Evolutionary conservation across 768 basidiomycete genomes (phyloP), one percentile per base, ranked within the genome.

Genomic region (Agaricus sinodeliciosus): DNA sequence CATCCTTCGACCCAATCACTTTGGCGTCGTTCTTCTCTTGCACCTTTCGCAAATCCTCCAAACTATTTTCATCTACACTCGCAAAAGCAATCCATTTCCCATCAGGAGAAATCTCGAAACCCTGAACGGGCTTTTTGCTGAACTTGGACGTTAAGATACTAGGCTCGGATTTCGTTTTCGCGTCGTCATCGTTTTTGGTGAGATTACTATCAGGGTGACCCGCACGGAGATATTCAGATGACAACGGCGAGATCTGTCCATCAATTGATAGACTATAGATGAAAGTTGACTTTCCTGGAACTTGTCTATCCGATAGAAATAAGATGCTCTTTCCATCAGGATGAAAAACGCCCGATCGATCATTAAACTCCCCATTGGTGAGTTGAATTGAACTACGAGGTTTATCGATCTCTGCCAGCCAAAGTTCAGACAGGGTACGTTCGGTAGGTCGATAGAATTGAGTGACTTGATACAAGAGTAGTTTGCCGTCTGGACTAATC

Each of bases 101-200:
- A 43, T 69, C 59, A 13, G 69, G 67, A 34, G 68, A 69, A 34
- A 67, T 55, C 43, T 67, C 63, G 58, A 68, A 70, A 11, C 55
- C 62, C 48, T 63, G 63, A 18, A 68, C 62, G 3, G 35, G 35
- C 43, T 52, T 52, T 28, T 41, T 53, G 22, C 44, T 42, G 39
- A 54, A 48, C 22, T 48, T 47, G 52, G 52, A 48, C 34, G 52
- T 48, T 19, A 54, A 25, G 39, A 48, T 54, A n/a, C 39, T 16
- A 43, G 52, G 52, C 40, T 48, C 52, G 15, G 35, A 57, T 58
- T 47, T 48, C 5, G 58, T 54, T 16, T 31, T 34, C 37, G 15
- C 13, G 25, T 34, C 44, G 5, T 37, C 40, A 18, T 19, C 49
- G n/a, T 12, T 9, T 46, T 13, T 12, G 31, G n/a, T 18, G 31